Evolutionary conservation across 2,329 filamentous ascomycete species (phyloP).

Genomic region (Calonectria ilicicola): DNA sequence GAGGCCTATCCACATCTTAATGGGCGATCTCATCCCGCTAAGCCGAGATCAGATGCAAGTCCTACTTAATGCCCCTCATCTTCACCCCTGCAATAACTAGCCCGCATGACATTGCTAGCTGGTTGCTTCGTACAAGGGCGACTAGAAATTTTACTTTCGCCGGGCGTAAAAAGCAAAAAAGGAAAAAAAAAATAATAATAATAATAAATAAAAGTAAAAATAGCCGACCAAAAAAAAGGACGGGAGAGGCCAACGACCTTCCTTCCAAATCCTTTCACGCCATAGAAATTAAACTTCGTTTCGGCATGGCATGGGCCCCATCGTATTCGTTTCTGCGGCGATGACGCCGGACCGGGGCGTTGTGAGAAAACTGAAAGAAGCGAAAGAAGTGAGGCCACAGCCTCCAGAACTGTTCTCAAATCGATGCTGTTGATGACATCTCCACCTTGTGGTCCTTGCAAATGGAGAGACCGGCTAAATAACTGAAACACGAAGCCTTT

Average conservation of each 20-base stretch:
- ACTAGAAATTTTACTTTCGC: background rate
- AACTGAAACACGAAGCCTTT: background rate
- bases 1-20: background rate
- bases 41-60: background rate
- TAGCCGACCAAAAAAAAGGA: background rate
- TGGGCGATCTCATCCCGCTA: background rate
- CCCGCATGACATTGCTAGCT: background rate
- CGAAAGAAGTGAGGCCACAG: background rate
- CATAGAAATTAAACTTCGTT: background rate
- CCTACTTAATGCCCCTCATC: background rate
- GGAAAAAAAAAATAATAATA: background rate
- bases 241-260: background rate
- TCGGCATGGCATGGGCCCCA: background rate
- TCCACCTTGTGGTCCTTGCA: background rate
- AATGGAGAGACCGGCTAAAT: background rate
- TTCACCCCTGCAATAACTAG: background rate
- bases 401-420: background rate
- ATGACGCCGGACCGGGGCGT: background rate
- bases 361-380: background rate
- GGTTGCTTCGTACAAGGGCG: background rate
- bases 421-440: background rate
- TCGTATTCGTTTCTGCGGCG: conserved; percentile 3
- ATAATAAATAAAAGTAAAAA: too few species aligned
- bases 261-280: background rate
- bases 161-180: background rate